phyloP scores from a whole-genome alignment of 176 grass and related monocot species.

The Thinopyrum elongatum region DNA sequence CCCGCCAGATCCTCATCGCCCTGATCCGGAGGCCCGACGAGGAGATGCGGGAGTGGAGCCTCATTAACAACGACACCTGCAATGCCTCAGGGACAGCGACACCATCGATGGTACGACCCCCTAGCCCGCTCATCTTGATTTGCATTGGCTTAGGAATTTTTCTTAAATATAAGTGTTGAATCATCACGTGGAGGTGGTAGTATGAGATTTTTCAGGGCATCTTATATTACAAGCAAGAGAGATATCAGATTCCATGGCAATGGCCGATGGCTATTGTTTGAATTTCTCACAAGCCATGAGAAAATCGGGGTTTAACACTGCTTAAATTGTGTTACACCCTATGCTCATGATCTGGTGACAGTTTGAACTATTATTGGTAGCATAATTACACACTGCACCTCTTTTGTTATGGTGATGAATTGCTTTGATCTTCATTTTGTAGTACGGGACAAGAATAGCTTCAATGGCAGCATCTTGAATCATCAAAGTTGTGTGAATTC shows the following conservation, averaged over 20 bases:
- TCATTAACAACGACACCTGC: constrained; percentile 57
- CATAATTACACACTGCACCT: neutral
- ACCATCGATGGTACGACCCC: constrained; percentile 48
- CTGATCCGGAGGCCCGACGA: constrained; percentile 61
- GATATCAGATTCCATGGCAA: neutral
- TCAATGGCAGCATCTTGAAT: constrained; percentile 88
- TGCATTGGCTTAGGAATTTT: neutral
- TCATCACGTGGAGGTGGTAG: neutral
- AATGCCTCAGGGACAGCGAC: neutral
- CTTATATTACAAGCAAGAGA: no score
- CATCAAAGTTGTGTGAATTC: constrained; percentile 96
- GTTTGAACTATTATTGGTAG: neutral
- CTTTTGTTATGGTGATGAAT: neutral
- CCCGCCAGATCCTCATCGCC: no score
- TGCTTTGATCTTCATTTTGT: constrained; percentile 27
- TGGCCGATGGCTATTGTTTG: no score
- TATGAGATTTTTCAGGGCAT: no score
- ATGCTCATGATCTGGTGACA: neutral
- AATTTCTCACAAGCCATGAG: neutral
- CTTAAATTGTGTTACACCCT: neutral
- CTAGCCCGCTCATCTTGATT: neutral
- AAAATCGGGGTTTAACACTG: neutral
- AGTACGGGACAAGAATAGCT: constrained; percentile 84
- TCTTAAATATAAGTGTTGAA: neutral
- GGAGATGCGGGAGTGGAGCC: constrained; percentile 29